Evolutionary conservation across 306 rosid species (phyloP), one percentile per base, ranked within the genome.

Genomic region (Comarum palustre): DNA sequence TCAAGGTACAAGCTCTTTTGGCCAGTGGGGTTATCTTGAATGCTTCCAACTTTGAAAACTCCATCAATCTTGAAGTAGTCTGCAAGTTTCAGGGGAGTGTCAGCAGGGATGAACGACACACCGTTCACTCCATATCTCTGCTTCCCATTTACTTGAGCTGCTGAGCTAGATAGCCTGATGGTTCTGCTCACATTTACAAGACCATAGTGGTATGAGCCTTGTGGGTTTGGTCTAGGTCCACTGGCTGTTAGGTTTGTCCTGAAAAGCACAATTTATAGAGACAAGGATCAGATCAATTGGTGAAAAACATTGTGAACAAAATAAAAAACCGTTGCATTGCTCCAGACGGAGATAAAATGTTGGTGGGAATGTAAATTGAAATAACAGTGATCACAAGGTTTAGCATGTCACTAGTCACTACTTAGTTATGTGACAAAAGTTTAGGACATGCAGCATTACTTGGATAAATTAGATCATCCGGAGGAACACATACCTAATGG

Each of bases 141-240:
- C 69, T 89, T 93, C 10, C 84, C 59, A 39, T 80, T 57, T 2
- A 93, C 96, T 80, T 77, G 90, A 45, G 87, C 91, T 46, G 96
- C 87, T 5, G 91, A 91, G 79, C 96, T 94, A 81, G 71, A 75
- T 38, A 94, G 64, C 6, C 4, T 70, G 58, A 94, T 84, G 38
- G 94, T 94, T 75, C 89, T 91, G 60, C 89, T 85, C 1, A 89
- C 69, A 81, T 88, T 89, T 46, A 91, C 80, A 0, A 78, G 71
- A 69, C 98, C 98, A 66, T 94, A 94, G 76, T 94, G 98, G 78
- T 94, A 94, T 0, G 98, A 94, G 5, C 98, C 98, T 55, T 94
- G 97, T 16, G 98, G 98, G 60, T 94, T 94, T 20, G 98, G 98
- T 71, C 97, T 89, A 29, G 97, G 98, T 68, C 98, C 98, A 82